Percentiles rank a stretch among this genome's conserved stretches.
Conservation (phyloP, 2,329 filamentous ascomycete species). For the Aspergillus calidoustus region DNA sequence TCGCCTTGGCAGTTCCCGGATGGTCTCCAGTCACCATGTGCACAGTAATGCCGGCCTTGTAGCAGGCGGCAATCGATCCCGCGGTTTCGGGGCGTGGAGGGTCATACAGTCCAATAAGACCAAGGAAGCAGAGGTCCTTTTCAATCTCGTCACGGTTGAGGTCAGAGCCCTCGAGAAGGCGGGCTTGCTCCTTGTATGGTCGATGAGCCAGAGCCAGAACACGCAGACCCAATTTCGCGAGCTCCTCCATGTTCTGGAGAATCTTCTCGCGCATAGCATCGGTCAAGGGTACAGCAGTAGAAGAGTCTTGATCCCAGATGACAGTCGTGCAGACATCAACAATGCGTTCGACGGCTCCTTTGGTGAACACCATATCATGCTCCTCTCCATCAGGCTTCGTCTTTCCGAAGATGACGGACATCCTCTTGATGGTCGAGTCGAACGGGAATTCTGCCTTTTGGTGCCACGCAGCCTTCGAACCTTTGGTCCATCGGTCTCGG, state of each 20-base stretch:
- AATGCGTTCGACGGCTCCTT: conserved; percentile 69
- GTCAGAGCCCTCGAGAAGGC: conserved; percentile 22
- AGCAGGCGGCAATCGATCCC: conserved; percentile 70
- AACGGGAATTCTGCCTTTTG: conserved; percentile 73
- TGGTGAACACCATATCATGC: conserved; percentile 44
- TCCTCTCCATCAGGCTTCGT: conserved; percentile 14
- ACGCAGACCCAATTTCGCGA: conserved; percentile 69
- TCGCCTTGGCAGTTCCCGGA: conserved; percentile 77
- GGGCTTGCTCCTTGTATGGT: conserved; percentile 20
- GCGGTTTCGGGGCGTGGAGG: conserved; percentile 82
- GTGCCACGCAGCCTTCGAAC: conserved; percentile 57
- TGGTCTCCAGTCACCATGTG: conserved; percentile 88
- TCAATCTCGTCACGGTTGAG: conserved; percentile 66
- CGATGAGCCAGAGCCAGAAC: conserved; percentile 68
- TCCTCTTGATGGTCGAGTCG: conserved; percentile 75
- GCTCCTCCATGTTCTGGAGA: conserved; percentile 69
- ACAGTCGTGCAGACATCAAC: conserved; percentile 65
- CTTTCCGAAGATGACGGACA: conserved; percentile 69
- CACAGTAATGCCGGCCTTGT: conserved; percentile 74
- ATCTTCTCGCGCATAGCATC: conserved; percentile 61
- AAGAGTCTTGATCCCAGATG: conserved; percentile 40
- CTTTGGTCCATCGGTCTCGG: conserved; percentile 57
- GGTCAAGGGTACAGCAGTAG: conserved; percentile 49
- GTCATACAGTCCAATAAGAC: conserved; percentile 85
- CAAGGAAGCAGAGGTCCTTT: conserved; percentile 70